phyloP scores from a whole-genome alignment of 1,284 basidiomycete genomes.

The Trametes polyzona region DNA sequence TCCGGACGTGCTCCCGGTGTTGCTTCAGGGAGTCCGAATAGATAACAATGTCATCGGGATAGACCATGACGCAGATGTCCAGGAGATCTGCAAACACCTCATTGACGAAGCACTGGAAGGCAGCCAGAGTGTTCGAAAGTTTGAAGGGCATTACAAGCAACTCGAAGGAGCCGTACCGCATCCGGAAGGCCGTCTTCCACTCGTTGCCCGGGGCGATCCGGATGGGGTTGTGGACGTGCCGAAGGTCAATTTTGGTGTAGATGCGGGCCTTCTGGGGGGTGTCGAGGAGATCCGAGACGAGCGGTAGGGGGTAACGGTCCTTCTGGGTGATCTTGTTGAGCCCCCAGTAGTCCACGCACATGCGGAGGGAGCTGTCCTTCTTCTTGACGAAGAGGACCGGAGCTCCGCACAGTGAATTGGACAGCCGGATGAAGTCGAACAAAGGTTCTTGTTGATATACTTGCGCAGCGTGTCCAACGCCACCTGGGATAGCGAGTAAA shows the following conservation, averaged over 20 bases:
- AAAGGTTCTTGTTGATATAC: slow-evolving; percentile 44
- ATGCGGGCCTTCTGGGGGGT: slow-evolving; percentile 25
- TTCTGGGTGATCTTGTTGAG: slow-evolving; percentile 46
- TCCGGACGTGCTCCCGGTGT: slow-evolving; percentile 33
- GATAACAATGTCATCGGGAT: slow-evolving; percentile 34
- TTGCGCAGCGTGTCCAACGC: slow-evolving; percentile 37
- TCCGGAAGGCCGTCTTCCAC: slow-evolving; percentile 43
- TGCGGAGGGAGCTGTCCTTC: slow-evolving; percentile 43
- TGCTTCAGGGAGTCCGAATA: slow-evolving; percentile 26
- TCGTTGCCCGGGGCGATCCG: slow-evolving; percentile 35
- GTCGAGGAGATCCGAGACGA: slow-evolving; percentile 43
- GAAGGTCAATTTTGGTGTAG: slow-evolving; percentile 40
- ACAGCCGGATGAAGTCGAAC: slow-evolving; percentile 40
- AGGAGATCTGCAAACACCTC: slow-evolving; percentile 31
- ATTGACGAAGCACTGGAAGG: slow-evolving; percentile 31
- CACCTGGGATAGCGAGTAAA: slow-evolving; percentile 31
- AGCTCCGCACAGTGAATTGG: slow-evolving; percentile 40
- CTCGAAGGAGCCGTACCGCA: slow-evolving; percentile 42
- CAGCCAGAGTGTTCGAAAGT: slow-evolving; percentile 32
- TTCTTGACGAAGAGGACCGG: slow-evolving; percentile 52
- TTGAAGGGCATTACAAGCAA: slow-evolving; percentile 42
- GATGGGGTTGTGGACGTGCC: slow-evolving; percentile 35
- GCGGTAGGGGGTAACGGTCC: slow-evolving; percentile 44
- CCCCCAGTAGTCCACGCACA: slow-evolving; percentile 47
- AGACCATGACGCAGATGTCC: slow-evolving; percentile 26